These are phyloP conservation scores for Phyllosticta citribraziliensis DNA, from an alignment of 2,329 filamentous ascomycete species.

Conservation along the genomic window DNA sequence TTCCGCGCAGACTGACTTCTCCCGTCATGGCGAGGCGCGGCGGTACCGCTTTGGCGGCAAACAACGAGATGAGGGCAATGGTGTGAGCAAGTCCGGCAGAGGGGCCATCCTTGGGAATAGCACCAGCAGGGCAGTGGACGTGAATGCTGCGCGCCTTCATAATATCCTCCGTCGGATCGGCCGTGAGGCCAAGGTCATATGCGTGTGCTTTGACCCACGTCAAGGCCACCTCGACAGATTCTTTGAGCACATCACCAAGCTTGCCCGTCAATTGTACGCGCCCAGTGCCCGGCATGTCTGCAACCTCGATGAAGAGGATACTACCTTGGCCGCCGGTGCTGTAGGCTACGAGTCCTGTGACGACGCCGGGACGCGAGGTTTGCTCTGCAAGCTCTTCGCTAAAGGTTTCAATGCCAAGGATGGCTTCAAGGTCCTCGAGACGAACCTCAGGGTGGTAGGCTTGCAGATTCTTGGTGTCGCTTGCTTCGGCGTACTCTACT, in stretches of 20 bases:
- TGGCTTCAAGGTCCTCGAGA: constrained; percentile 74
- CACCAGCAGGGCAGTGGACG: constrained; percentile 89
- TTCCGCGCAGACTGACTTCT: constrained; percentile 69
- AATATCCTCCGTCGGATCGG: constrained; percentile 75
- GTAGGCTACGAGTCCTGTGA: constrained; percentile 87
- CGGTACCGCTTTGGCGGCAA: constrained; percentile 75
- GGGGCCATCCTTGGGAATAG: constrained; percentile 86
- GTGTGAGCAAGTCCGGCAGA: constrained; percentile 86
- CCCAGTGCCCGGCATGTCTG: constrained; percentile 90
- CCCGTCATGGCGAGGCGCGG: constrained; percentile 93
- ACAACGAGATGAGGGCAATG: constrained; percentile 82
- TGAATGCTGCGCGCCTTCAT: constrained; percentile 94
- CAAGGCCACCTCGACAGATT: constrained; percentile 90
- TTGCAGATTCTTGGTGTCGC: constrained; percentile 55
- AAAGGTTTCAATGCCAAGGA: constrained; percentile 85
- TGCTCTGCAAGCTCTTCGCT: constrained; percentile 94
- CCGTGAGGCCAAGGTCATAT: constrained; percentile 76
- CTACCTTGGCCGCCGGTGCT: constrained; percentile 77
- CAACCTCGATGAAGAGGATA: constrained; percentile 96
- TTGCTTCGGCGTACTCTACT: constrained; percentile 86
- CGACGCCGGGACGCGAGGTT: constrained; percentile 71
- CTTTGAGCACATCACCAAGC: constrained; percentile 91
- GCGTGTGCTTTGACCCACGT: constrained; percentile 97
- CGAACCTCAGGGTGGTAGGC: constrained; percentile 66
- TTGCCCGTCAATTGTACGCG: constrained; percentile 93